Base-by-base conservation (phyloP, 2,329 filamentous ascomycete species). In the Aspergillus sp. region DNA sequence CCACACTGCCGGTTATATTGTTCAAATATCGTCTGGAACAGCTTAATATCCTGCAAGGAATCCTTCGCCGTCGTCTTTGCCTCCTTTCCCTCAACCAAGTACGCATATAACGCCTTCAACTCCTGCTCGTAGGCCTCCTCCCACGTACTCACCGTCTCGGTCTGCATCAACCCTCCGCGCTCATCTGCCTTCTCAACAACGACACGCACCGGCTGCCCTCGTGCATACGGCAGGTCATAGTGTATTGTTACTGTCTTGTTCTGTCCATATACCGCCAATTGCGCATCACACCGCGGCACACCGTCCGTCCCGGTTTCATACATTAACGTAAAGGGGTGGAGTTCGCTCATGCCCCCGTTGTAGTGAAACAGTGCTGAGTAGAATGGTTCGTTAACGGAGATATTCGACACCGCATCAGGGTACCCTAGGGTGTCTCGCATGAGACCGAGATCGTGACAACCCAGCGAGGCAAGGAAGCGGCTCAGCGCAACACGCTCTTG, bases 171-270 rank as follows among this genome's bases (percentile, higher is more conserved):
- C n/a, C 67, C 61, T 11, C 65, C 66, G n/a, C 66, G 55, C 46
- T 61, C 58, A 53, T 68, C 69, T 11, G 62, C 60, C 50, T 74
- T 70, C 44, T 75, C 70, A 9, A 77, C 68, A 8, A 69, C 63
- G 54, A 85, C 77, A 6, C 73, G 79, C 23, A 83, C 80, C 0
- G 81, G 80, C 1, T 85, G 68, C 0, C 79, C 83, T 62, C 84
- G 84, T n/a, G 85, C 74, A 56, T 81, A 85, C 0, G 84, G 85
- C 0, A 82, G 81, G 56, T 87, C 82, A 61, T 82, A 85, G 37
- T 80, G 66, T 11, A 87, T 74, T 1, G 73, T 76, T 0, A 87
- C 80, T 0, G 79, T 80, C 70, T 87, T 87, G 6, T 77, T 72
- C 15, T 74, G 67, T 0, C 79, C 79, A 61, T 84, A 87, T 0